Evolutionary conservation across 108 stramenopile genomes (phyloP).

Genomic region (Craspedostauros australis): DNA sequence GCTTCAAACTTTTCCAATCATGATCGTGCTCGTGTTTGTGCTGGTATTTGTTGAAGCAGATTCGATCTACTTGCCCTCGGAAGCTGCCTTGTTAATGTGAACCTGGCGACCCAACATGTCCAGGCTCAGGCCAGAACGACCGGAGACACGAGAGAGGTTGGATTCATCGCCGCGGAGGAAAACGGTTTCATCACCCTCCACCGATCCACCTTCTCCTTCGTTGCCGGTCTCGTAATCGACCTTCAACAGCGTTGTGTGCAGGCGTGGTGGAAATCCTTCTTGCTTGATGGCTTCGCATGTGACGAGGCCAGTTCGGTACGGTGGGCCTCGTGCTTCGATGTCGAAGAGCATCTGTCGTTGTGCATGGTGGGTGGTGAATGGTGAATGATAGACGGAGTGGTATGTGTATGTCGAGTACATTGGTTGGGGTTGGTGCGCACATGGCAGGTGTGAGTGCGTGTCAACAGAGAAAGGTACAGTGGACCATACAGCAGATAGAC

Average conservation of each 20-base stretch:
- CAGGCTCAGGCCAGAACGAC: constrained; percentile 22
- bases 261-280: constrained; percentile 12
- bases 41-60: no score
- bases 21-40: no score
- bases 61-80: no score
- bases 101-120: constrained; percentile 18
- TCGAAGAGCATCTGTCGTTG: constrained; percentile 37
- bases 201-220: constrained; percentile 26
- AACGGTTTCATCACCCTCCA: constrained; percentile 27
- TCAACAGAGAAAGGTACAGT: no score
- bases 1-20: no score
- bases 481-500: no score
- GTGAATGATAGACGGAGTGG: no score
- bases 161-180: constrained; percentile 25
- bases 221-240: constrained; percentile 36
- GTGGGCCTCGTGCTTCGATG: constrained; percentile 26
- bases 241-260: constrained; percentile 28
- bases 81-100: constrained; percentile 34
- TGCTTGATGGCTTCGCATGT: constrained; percentile 31
- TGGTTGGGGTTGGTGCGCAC: no score
- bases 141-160: constrained; percentile 20
- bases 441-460: no score
- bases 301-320: constrained; percentile 31
- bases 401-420: no score
- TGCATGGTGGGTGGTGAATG: no score